Evolutionary conservation across 805 yeast genomes (phyloP).

Genomic region (Saturnispora zaruensis): DNA sequence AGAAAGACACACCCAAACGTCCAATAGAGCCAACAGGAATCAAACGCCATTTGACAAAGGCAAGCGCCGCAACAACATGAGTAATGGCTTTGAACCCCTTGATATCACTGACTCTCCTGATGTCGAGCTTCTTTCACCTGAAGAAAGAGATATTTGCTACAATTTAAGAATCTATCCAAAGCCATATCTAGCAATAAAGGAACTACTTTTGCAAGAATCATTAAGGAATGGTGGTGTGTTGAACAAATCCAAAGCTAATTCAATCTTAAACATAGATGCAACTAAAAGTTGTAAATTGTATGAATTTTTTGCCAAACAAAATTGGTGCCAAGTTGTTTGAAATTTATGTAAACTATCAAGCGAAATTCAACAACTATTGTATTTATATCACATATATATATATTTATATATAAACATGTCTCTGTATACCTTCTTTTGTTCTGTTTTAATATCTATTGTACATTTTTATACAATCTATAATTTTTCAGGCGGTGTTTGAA

Average conservation of each 20-base stretch:
- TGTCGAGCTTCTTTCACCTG: constrained; percentile 72
- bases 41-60: constrained; percentile 22
- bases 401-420: not conserved
- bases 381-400: constrained; percentile 1
- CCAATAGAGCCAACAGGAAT: constrained; percentile 25
- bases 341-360: no score
- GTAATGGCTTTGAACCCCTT: constrained; percentile 36
- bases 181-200: constrained; percentile 89
- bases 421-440: not conserved
- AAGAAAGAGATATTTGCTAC: constrained; percentile 80
- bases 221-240: constrained; percentile 75
- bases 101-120: constrained; percentile 77
- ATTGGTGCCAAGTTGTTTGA: constrained; percentile 51
- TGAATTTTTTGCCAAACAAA: constrained; percentile 88
- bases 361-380: constrained; percentile 3
- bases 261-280: constrained; percentile 74
- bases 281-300: constrained; percentile 79
- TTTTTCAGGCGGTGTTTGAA: not conserved
- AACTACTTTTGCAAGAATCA: constrained; percentile 78
- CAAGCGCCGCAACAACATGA: constrained; percentile 18
- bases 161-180: constrained; percentile 81
- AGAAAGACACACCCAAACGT: constrained; percentile 26
- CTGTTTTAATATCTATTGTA: not conserved
- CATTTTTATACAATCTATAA: not conserved
- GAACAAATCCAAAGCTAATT: constrained; percentile 80